Evolutionary conservation across 2,329 filamentous ascomycete species (phyloP), one percentile per base, ranked within the genome.

Genomic region (Tolypocladium tundrense): DNA sequence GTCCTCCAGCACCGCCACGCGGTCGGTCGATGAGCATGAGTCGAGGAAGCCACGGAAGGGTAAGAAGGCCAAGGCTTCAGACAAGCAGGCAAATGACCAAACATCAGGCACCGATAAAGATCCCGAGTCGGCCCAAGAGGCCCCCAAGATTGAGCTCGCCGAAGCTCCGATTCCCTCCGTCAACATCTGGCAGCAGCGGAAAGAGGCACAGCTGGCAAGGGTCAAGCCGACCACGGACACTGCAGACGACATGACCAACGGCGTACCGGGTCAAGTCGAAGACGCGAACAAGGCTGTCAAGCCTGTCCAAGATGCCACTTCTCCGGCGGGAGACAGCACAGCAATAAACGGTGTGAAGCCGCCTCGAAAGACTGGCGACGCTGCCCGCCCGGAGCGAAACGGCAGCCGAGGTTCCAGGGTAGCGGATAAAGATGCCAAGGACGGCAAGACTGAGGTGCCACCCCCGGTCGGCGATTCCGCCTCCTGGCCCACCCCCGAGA

Each of bases 401-500:
- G 74, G 76, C 51, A 77, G 77, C 59, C 76, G 81, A 53, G 80
- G 79, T 10, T 73, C 72, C 57, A 76, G 79, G 59, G 62, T 67
- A 21, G 65, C 69, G 3, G 79, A 81, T 24, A 80, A 75, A 62
- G 76, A 77, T 14, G 70, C 63, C 14, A 63, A 61, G 53, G 66
- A 72, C 50, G 59, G 55, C 59, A 73, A 70, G 61, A 57, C 66
- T 16, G 74, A 72, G 31, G 61, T 73, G 2, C 68, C 77, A 5
- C 89, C 89, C 33, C 80, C 89, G 2, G 87, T 90, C 53, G 85
- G 83, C 59, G 92, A 97, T 71, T 81, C 90, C 54, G 77, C 84
- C 56, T 86, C 86, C 24, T 99, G 94, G 94, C 94, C 94, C 19
- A 97, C 93, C 3, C 91, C 91, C 0, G 90, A 96, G 65, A 84